phyloP scores from a whole-genome alignment of 768 basidiomycete species.

The Mycena haematopus region DNA sequence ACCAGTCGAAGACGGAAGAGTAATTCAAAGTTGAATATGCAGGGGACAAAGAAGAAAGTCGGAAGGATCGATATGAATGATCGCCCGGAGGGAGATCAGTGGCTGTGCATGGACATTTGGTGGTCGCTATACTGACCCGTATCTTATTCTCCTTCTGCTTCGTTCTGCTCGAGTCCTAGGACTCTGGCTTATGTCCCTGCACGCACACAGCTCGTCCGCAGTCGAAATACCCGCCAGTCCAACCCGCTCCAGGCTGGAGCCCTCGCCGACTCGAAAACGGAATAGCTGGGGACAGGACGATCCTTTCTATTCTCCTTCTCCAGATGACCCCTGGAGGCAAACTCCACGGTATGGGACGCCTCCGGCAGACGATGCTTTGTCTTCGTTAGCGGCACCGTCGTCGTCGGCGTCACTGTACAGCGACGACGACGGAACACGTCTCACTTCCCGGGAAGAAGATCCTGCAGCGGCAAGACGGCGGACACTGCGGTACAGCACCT shows the following conservation, averaged over 20 bases:
- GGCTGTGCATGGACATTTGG: not conserved
- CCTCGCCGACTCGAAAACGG: conserved; percentile 25
- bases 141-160: not conserved
- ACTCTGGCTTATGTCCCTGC: conserved; percentile 17
- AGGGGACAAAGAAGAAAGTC: not conserved
- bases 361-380: conserved; percentile 41
- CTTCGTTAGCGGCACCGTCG: conserved; percentile 55
- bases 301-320: conserved; percentile 56
- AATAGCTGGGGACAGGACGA: conserved; percentile 39
- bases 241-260: conserved; percentile 20
- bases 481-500: conserved; percentile 57
- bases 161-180: not conserved
- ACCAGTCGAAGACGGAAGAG: not conserved
- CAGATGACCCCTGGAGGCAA: conserved; percentile 43
- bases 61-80: too few species aligned
- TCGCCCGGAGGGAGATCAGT: not conserved
- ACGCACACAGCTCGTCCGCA: conserved; percentile 24
- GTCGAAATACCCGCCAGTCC: conserved; percentile 17
- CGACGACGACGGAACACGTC: conserved; percentile 65
- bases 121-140: not conserved
- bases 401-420: conserved; percentile 56
- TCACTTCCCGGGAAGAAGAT: conserved; percentile 51
- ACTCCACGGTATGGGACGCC: conserved; percentile 40
- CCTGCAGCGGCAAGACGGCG: conserved; percentile 37
- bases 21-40: not conserved